Evolutionary conservation across 352 stramenopile species (phyloP), one percentile per base, ranked within the genome.

Genomic region (Phytophthora megakarya): DNA sequence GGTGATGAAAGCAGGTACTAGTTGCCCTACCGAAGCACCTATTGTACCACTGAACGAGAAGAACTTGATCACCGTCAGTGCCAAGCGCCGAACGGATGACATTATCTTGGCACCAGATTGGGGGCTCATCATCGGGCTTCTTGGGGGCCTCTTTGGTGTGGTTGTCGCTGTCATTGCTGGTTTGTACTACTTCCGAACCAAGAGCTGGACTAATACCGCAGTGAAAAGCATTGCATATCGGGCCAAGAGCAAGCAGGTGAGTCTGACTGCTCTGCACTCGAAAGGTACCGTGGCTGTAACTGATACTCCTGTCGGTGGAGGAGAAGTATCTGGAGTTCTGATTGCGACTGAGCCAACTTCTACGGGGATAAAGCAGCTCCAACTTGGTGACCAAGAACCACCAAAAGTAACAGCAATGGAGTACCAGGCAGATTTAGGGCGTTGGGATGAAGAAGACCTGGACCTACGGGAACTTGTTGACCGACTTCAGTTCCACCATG

Each of bases 51-150:
- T 96, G 5, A 97, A 68, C 48, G 81, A 94, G 49, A 88, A 88
- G 62, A 97, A 97, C 48, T 65, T 98, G 11, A 94, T 97, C 50
- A 63, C 78, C 0, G 76, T 95, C 5, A 94, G 85, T 33, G 88
- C 82, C 11, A 96, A 92, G 65, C 78, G 83, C 1, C 74, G 85
- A 18, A 86, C 73, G 3, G 73, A 90, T 32, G 82, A 93, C 19
- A 76, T 97, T 40, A 93, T 98, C 15, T 72, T 97, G 23, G 84
- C 85, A n/a, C 89, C 90, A 4, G 85, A 98, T 64, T 98, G 92
- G 92, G 70, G 62, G 0, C 73, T 98, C 3, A 90, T 98, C 28
- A 58, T 82, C 0, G 86, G 85, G 0, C 47, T 97, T 1, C 62
- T 98, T 0, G 75, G 77, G 5, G 90, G 87, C 0, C 64, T 98